Evolutionary conservation across 345 rosid genomes (phyloP).

Genomic region (Noccaea bulbosa): DNA sequence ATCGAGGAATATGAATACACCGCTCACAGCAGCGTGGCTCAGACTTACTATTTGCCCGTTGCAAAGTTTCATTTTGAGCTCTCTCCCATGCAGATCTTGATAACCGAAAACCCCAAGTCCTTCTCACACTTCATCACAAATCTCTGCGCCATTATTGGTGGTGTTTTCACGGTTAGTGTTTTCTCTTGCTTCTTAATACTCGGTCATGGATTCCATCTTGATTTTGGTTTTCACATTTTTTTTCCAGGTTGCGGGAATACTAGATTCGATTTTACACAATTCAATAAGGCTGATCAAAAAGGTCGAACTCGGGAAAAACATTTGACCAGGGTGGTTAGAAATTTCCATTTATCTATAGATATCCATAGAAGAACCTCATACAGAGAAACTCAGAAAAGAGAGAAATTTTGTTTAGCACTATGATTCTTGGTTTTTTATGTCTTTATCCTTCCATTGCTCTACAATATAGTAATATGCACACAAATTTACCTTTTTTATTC

Average conservation of each 20-base stretch:
- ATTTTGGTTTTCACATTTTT: conserved; percentile 29
- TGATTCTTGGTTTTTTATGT: conserved; percentile 3
- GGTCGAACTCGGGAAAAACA: conserved; percentile 88
- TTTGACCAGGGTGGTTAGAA: conserved; percentile 53
- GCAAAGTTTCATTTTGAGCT: conserved; percentile 91
- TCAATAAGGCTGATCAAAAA: conserved; percentile 82
- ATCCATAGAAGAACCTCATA: conserved; percentile 37
- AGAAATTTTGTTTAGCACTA: conserved; percentile 36
- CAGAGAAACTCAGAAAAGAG: conserved; percentile 29
- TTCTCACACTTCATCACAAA: conserved; percentile 95
- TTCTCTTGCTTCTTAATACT: conserved; percentile 18
- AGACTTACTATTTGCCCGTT: conserved; percentile 69
- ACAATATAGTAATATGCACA: conserved; percentile 24
- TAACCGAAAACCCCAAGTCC: conserved; percentile 79
- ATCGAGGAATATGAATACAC: conserved; percentile 92
- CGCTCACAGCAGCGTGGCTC: conserved; percentile 86
- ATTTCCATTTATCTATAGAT: conserved; percentile 33
- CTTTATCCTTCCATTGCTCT: background rate
- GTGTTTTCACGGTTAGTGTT: conserved; percentile 87
- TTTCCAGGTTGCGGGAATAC: conserved; percentile 91
- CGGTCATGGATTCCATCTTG: background rate
- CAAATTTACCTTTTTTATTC: conserved; percentile 37
- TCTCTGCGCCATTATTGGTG: conserved; percentile 95
- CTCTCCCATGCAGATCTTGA: conserved; percentile 98
- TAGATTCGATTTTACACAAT: conserved; percentile 85